Evolutionary conservation across 768 basidiomycete species (phyloP), one percentile per base, ranked within the genome.

Genomic region (Rhizopogon salebrosus): DNA sequence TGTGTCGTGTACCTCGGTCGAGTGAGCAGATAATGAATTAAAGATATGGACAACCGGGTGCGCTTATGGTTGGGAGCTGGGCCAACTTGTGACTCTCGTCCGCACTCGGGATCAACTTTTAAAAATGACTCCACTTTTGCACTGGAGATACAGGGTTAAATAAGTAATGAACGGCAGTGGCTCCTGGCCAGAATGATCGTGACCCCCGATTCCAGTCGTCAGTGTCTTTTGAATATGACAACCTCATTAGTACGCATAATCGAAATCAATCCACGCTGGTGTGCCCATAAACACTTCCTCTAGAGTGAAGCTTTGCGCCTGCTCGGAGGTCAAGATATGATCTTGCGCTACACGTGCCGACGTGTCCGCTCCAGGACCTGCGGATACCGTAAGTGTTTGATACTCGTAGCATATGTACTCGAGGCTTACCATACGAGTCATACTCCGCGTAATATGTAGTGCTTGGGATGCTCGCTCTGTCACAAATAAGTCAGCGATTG

Each of bases 391-490:
- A 26, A 18, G 16, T 27, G 2, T 31, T 13, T 6, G 16, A 53
- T n/a, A 4, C 26, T 39, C 5, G 16, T 26, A 20, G 16, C 53
- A 46, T 42, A 22, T 23, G 18, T 41, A 18, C 29, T 24, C 29
- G 20, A 31, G 20, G 7, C 64, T 42, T 56, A 76, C 82, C 80
- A 29, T 66, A 74, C 3, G 80, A 82, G 43, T 77, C 67, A 53
- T 68, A 81, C 58, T 84, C 81, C 3, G 79, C 80, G 51, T 79
- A 83, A 58, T 77, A 82, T 0, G 79, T 82, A 2, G 80, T 78
- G 57, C 78, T 78, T 60, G 73, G 64, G 39, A 82, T 80, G 4
- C 70, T 68, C 3, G 75, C 74, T 48, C 79, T 79, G 40, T n/a
- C 27, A 38, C 18, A 16, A 13, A 26, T 45, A 35, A 26, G 4